Percentiles rank a stretch among this genome's conserved stretches.
Evolutionary conservation across 2,329 filamentous ascomycete species (phyloP).

Genomic region (Penicillium sp.): DNA sequence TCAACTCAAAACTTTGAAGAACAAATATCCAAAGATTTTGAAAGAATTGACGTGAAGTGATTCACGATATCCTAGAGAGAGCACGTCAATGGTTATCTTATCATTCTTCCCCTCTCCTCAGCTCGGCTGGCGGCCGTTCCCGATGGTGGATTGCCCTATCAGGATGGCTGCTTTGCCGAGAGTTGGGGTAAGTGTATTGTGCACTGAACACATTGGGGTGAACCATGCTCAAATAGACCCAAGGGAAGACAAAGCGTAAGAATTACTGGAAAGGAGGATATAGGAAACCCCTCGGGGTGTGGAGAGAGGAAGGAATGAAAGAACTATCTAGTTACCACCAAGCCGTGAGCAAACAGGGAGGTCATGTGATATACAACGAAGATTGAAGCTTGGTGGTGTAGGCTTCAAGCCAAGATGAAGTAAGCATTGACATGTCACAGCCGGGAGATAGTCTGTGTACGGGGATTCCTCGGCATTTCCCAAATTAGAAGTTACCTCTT

Average conservation of each 20-base stretch:
- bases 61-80: background rate
- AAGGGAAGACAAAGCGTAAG: no score
- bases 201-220: background rate
- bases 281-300: no score
- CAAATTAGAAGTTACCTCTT: background rate
- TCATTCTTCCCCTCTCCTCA: slow-evolving; percentile 20
- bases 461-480: background rate
- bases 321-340: no score
- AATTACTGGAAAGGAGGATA: no score
- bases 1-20: background rate
- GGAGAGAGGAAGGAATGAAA: no score
- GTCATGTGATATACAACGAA: no score
- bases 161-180: slow-evolving; percentile 14
- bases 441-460: background rate
- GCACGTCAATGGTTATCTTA: slow-evolving; percentile 15
- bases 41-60: background rate
- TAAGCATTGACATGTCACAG: background rate
- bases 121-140: slow-evolving; percentile 17
- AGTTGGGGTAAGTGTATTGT: slow-evolving; percentile 13
- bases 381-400: background rate
- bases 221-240: no score
- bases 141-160: slow-evolving; percentile 16
- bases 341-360: no score
- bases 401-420: background rate
- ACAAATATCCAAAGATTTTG: background rate